phyloP scores from a whole-genome alignment of 768 basidiomycete species.

The Psilocybe cubensis region DNA sequence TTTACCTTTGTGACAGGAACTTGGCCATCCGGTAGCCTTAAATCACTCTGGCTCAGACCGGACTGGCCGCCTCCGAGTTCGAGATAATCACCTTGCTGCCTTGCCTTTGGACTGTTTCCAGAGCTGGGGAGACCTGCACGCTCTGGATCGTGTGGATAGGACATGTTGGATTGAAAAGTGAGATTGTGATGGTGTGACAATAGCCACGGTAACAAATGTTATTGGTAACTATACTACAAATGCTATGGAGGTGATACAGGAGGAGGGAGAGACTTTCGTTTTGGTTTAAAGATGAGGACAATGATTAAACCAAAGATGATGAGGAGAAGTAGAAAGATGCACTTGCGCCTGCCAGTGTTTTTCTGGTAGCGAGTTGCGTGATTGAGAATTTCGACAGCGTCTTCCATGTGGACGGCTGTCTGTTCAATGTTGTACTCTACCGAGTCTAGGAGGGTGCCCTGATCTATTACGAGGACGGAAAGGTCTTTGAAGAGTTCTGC shows the following conservation, averaged over 20 bases:
- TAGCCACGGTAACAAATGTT: no score
- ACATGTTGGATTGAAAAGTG: no score
- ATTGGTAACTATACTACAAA: background rate
- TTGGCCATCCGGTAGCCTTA: no score
- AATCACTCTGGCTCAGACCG: background rate
- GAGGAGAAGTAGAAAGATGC: constrained; percentile 90
- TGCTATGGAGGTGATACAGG: constrained; percentile 11
- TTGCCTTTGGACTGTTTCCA: constrained; percentile 28
- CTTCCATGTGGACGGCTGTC: constrained; percentile 78
- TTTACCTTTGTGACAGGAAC: no score
- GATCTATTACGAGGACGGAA: constrained; percentile 92
- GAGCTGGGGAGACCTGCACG: no score
- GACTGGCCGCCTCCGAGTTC: background rate
- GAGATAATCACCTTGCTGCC: constrained; percentile 26
- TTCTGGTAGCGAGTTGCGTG: constrained; percentile 93
- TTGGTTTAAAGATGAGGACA: constrained; percentile 92
- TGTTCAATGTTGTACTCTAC: constrained; percentile 98
- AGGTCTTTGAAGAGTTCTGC: constrained; percentile 98
- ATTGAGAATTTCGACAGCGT: constrained; percentile 84
- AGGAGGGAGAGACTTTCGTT: constrained; percentile 47
- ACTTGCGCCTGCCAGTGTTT: constrained; percentile 89
- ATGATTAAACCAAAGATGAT: constrained; percentile 88
- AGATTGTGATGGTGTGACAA: no score
- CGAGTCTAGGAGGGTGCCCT: constrained; percentile 95
- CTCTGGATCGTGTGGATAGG: background rate